Conservation (phyloP, 441 rosid genomes). For the Flueggea neowawraea region DNA sequence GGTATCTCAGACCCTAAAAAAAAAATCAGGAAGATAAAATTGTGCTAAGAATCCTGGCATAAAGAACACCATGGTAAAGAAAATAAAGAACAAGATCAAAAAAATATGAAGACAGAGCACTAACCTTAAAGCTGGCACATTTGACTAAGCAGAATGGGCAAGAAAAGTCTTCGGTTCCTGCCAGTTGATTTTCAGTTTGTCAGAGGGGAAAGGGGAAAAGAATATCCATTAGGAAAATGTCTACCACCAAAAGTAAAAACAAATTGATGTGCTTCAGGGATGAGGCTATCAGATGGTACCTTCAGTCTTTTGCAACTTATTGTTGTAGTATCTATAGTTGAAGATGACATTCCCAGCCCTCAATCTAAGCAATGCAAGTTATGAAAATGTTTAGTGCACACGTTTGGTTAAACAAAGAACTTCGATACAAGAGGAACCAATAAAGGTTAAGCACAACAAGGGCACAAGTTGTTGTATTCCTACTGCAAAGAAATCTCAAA, state of each 20-base stretch:
- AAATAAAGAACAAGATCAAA: constrained; percentile 2
- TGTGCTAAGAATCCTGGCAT: constrained; percentile 3
- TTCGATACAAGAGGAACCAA: background rate
- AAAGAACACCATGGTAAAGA: no score
- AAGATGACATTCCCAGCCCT: constrained; percentile 94
- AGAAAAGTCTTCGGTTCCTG: constrained; percentile 99
- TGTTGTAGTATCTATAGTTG: constrained; percentile 90
- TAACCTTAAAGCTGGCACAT: constrained; percentile 96
- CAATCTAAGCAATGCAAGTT: constrained; percentile 58
- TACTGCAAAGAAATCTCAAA: constrained; percentile 4
- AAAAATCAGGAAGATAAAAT: constrained; percentile 8
- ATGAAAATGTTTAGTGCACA: background rate
- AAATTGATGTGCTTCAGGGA: no score
- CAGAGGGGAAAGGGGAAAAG: background rate
- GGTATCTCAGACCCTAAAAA: constrained; percentile 84
- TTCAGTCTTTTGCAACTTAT: constrained; percentile 90
- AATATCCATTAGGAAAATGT: no score
- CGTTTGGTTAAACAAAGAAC: background rate
- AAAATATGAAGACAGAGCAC: background rate
- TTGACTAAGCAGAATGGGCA: constrained; percentile 98
- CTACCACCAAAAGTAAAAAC: background rate
- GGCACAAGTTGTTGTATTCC: background rate
- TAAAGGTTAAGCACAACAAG: background rate
- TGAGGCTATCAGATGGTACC: constrained; percentile 42
- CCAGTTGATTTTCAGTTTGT: constrained; percentile 23